Evolutionary conservation across 176 grass and related monocot genomes (phyloP), one percentile per base, ranked within the genome.

Genomic region (Canna indica): DNA sequence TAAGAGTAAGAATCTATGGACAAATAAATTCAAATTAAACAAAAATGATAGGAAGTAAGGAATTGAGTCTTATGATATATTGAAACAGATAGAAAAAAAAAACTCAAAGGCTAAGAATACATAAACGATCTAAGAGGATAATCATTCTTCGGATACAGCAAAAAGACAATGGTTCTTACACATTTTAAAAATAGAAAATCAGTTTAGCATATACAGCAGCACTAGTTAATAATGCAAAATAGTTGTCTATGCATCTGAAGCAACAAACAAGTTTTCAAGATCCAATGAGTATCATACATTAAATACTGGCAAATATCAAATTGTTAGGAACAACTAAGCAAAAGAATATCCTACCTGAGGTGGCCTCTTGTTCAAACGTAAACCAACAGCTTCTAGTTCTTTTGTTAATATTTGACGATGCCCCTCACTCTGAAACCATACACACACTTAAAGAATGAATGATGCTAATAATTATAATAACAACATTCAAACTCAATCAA

Each of bases 351-450:
- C 38, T 87, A 99, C 94, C 84, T 88, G 94, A 36, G 94, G 94
- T 72, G 86, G 94, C 64, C 84, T 92, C 83, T 99, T 93, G 84
- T 99, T 99, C 62, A 93, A 85, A 79, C 86, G 89, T 33, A 99
- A 77, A 46, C 94, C 94, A 72, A 99, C 94, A 81, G 94, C 86
- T 87, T 99, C 89, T 69, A 93, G 38, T 82, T 99, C 94, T 78
- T 67, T 93, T 67, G 89, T 99, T 78, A 99, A 82, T 81, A 99
- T 99, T 77, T 99, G 94, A 22, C 84, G 86, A 87, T 99, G 94
- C 36, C 89, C 94, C 84, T 99, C 94, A 65, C 89, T 93, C 89
- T 93, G 76, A 84, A 72, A 90, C 73, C n/a, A 85, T 72, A 84
- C 70, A 27, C 73, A 27, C 33, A 6, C 34, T 70, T 78, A 32